Base-by-base conservation (phyloP, 306 rosid genomes). In the Erythrophleum fordii region DNA sequence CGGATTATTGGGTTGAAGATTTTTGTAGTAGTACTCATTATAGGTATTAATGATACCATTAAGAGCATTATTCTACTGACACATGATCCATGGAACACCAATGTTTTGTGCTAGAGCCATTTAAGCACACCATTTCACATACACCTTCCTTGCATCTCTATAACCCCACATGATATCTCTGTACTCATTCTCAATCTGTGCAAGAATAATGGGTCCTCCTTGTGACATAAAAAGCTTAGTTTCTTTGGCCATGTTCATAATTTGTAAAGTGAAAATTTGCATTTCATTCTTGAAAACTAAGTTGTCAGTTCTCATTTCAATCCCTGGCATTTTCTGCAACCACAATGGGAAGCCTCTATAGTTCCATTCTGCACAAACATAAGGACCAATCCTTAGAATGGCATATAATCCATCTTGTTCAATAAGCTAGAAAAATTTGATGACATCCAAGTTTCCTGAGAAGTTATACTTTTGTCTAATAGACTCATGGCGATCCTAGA, bases 71-170 rank as follows among this genome's bases (percentile, higher is more conserved):
- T 4, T 46, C 2, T 46, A 6, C n/a, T 46, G 52, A 16, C 52
- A 46, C 52, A 46, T 46, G n/a, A 46, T 13, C 52, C n/a, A 46
- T 13, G n/a, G 26, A 41, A 85, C 77, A 8, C 69, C 83, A 0
- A 28, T 23, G 52, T 85, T 65, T 8, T 29, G 88, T 0, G 78
- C 9, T 53, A 31, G 55, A 0, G 85, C 83, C 71, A 85, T 77
- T 25, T 42, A 20, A 35, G 80, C 82, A 55, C 80, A 75, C 85
- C 88, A 85, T 46, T 46, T 46, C 52, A 46, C 52, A 46, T 46
- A 46, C 3, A 6, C 52, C 52, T 46, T 46, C 52, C 52, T 16
- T 46, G 52, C 52, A 46, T 46, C n/a, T 46, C n/a, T n/a, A 46
- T 46, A 46, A 46, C 52, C 52, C n/a, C 6, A 46, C 52, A 46